Conservation (phyloP, 495 filamentous ascomycete species). For the Trichodelitschia bisporula region DNA sequence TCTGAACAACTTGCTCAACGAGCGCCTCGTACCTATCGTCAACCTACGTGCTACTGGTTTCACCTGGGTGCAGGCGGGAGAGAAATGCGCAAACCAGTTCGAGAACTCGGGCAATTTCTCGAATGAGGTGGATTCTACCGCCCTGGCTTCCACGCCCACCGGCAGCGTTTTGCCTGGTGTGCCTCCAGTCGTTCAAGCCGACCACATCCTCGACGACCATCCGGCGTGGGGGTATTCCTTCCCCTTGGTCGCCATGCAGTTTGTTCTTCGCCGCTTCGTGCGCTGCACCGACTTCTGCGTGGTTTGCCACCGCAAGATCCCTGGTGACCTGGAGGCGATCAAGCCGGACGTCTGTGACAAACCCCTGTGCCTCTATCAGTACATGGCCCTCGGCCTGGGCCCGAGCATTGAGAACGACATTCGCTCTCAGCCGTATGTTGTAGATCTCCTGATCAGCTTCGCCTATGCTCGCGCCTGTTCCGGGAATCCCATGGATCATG, state of each 20-base stretch:
- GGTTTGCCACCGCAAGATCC: slow-evolving; percentile 52
- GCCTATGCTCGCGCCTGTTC: slow-evolving; percentile 37
- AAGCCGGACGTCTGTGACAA: slow-evolving; percentile 78
- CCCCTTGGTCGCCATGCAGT: slow-evolving; percentile 58
- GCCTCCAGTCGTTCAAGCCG: slow-evolving; percentile 12
- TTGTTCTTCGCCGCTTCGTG: slow-evolving; percentile 52
- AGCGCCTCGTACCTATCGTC: slow-evolving; percentile 36
- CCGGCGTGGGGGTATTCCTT: slow-evolving; percentile 21
- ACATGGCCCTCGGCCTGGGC: slow-evolving; percentile 71
- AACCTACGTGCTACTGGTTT: slow-evolving; percentile 29
- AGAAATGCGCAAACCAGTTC: slow-evolving; percentile 25
- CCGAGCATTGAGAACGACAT: slow-evolving; percentile 74
- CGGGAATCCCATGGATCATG: slow-evolving; percentile 20
- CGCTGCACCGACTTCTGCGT: slow-evolving; percentile 75
- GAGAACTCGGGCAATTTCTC: slow-evolving; percentile 16
- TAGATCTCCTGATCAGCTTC: slow-evolving; percentile 68
- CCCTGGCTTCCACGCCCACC: no score
- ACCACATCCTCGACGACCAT: slow-evolving; percentile 10
- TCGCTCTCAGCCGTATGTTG: slow-evolving; percentile 51
- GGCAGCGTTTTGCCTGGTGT: no score
- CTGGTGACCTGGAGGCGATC: slow-evolving; percentile 56
- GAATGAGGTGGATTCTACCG: slow-evolving; percentile 6
- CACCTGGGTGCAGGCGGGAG: slow-evolving; percentile 52
- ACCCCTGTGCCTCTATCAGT: slow-evolving; percentile 69
- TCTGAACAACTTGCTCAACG: slow-evolving; percentile 46